Percentiles rank a stretch among this genome's conserved stretches.
Evolutionary conservation across 208 protist species (phyloP).

Genomic region (Leishmania martiniquensis): DNA sequence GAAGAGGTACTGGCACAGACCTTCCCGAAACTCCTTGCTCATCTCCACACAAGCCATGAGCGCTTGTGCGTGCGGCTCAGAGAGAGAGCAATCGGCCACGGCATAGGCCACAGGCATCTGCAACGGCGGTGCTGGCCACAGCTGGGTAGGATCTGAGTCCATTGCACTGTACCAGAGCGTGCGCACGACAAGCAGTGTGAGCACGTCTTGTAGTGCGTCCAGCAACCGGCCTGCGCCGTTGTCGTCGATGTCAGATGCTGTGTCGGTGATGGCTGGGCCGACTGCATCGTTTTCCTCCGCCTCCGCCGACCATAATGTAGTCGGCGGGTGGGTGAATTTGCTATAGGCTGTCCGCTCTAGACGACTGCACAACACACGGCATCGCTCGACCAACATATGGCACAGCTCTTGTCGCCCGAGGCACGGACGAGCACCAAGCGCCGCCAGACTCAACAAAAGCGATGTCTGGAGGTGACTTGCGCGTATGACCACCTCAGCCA

Average conservation of each 20-base stretch:
- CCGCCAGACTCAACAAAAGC: constrained; percentile 8
- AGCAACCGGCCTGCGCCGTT: neutral
- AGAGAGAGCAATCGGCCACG: neutral
- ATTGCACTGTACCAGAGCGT: neutral
- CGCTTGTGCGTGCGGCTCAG: neutral
- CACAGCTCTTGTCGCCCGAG: neutral
- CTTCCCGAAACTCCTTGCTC: neutral
- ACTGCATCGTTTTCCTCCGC: neutral
- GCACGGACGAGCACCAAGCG: constrained; percentile 7
- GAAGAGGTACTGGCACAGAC: constrained; percentile 5
- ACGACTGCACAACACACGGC: neutral
- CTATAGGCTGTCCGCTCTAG: neutral
- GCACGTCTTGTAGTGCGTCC: neutral
- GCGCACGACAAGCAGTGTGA: constrained; percentile 1
- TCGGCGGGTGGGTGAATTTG: neutral
- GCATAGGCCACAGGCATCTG: neutral
- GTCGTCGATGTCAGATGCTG: neutral
- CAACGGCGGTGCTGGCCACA: neutral
- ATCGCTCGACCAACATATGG: neutral
- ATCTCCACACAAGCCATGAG: constrained; percentile 2
- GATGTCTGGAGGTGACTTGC: neutral
- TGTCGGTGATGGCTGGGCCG: neutral
- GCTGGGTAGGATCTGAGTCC: neutral
- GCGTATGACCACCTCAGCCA: constrained; percentile 5
- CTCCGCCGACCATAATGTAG: neutral